These are phyloP conservation scores for Chalciporus pseudorubinellus DNA, from an alignment of 768 basidiomycete genomes.

Conservation along the genomic window DNA sequence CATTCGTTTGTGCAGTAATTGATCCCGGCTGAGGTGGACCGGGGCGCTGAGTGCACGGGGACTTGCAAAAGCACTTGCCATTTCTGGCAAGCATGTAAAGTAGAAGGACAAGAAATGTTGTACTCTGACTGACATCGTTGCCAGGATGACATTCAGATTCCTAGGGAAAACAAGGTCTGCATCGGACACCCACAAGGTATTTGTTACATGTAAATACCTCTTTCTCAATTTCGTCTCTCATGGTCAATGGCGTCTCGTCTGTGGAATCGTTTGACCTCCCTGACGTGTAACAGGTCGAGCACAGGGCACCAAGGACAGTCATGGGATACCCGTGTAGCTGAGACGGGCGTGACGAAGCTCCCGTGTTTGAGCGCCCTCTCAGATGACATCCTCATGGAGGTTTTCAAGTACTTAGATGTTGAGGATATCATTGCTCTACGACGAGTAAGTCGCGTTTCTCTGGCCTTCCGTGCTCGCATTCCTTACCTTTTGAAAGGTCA, in stretches of 20 bases:
- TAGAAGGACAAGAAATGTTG: constrained; percentile 23
- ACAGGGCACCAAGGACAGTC: constrained; percentile 15
- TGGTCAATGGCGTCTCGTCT: constrained; percentile 22
- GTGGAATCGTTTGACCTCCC: constrained; percentile 24
- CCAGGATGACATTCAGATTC: constrained; percentile 17
- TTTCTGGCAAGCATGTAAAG: no score
- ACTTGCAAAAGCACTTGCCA: no score
- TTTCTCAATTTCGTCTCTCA: constrained; percentile 6
- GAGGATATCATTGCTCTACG: constrained; percentile 38
- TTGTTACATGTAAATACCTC: constrained; percentile 20
- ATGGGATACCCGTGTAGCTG: constrained; percentile 26
- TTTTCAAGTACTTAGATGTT: constrained; percentile 37
- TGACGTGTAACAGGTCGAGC: constrained; percentile 14
- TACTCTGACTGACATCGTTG: constrained; percentile 20
- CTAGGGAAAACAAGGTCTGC: constrained; percentile 23
- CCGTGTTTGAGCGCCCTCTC: constrained; percentile 32
- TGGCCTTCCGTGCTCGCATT: not conserved
- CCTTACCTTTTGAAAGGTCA: constrained; percentile 40
- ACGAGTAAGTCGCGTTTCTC: constrained; percentile 26
- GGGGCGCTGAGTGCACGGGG: no score
- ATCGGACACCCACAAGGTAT: constrained; percentile 14
- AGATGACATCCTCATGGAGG: constrained; percentile 39
- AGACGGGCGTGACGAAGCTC: constrained; percentile 16
- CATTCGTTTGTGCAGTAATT: no score
- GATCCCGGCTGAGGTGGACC: no score